These are phyloP conservation scores for Chrysosporium keratinophilum DNA, from an alignment of 2,329 filamentous ascomycete species.

Conservation along the genomic window DNA sequence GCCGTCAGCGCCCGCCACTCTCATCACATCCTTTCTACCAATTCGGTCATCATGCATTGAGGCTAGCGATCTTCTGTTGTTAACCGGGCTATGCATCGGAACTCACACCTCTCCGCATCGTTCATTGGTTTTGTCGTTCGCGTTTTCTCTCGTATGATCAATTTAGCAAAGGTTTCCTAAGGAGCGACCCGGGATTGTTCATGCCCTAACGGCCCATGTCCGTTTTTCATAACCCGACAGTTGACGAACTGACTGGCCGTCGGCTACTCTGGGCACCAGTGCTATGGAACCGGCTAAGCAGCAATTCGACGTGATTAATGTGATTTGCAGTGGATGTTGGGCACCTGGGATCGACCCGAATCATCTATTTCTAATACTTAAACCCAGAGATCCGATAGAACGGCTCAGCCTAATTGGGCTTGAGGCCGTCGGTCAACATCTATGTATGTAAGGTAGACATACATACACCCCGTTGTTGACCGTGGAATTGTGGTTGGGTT, in stretches of 20 bases:
- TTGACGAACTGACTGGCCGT: background rate
- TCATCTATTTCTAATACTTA: background rate
- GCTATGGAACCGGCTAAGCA: background rate
- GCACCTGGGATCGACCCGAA: background rate
- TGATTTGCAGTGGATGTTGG: background rate
- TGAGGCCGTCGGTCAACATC: background rate
- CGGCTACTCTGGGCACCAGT: background rate
- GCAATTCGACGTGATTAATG: background rate
- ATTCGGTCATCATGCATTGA: constrained; percentile 12
- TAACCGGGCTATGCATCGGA: constrained; percentile 7
- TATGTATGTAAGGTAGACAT: too few species aligned
- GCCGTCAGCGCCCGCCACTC: background rate
- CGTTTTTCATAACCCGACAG: background rate
- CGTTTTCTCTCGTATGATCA: constrained; percentile 3
- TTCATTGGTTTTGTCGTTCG: constrained; percentile 3
- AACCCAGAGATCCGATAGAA: constrained; percentile 1
- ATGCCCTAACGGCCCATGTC: background rate
- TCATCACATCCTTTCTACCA: constrained; percentile 5
- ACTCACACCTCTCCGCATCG: background rate
- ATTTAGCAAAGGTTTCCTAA: background rate
- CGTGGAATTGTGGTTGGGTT: background rate
- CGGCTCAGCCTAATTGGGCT: constrained; percentile 5
- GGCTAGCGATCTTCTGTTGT: constrained; percentile 7
- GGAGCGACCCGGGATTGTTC: background rate
- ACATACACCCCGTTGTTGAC: too few species aligned